Evolutionary conservation across 2,329 filamentous ascomycete genomes (phyloP), one percentile per base, ranked within the genome.

Genomic region (Cytospora piceicola): DNA sequence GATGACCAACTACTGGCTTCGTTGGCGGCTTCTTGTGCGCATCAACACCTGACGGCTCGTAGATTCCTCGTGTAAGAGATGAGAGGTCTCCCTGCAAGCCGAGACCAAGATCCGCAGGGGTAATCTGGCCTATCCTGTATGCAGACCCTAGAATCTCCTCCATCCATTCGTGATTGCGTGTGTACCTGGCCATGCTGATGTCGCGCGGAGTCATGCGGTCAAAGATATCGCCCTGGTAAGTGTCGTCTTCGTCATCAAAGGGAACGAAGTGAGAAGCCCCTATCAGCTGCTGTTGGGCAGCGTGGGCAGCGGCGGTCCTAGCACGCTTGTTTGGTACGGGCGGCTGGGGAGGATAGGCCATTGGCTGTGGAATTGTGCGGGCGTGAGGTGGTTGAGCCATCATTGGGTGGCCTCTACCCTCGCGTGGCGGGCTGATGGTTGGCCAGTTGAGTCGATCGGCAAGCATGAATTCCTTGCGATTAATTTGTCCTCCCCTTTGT

Each of bases 101-200:
- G 12, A 98, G 81, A 0, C 93, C 93, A 39, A 98, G 85, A 74
- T 97, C 94, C 3, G 93, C 88, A 0, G 94, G 93, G 11, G 90
- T 87, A 65, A 99, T 96, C 74, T 96, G 92, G 58, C 85, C 86
- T 68, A 94, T 90, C 29, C 90, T 85, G 74, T 97, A 97, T 0
- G 94, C 93, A 1, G 94, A 98, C 0, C 91, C 92, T 62, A 98
- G 86, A 32, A 99, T 89, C 78, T 99, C 94, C 74, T 98, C 95
- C 92, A 99, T 97, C 95, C 94, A 98, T 76, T 97, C 93, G 73
- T 99, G 94, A 72, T 99, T 96, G 74, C 97, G 93, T 75, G 90
- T 90, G 76, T 97, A 99, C 63, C 95, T 87, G 69, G 88, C 87
- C 67, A 92, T 82, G 71, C 93, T 96, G 68, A 99, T 90, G 69